Conservation (phyloP, 2,329 filamentous ascomycete species). For the Colletotrichum agaves region DNA sequence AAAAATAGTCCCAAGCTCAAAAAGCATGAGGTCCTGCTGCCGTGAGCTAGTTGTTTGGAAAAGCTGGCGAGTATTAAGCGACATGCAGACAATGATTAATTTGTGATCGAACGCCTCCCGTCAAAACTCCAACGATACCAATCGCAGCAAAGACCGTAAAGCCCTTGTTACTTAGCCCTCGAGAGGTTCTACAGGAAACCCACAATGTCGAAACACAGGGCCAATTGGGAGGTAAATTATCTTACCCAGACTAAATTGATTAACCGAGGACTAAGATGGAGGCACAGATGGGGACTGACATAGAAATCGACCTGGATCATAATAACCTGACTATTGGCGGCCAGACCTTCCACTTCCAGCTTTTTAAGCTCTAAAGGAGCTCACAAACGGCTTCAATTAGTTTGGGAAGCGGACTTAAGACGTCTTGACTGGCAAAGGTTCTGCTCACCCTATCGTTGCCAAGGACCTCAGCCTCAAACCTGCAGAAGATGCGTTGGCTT, state of each 20-base stretch:
- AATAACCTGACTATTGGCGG: conserved; percentile 38
- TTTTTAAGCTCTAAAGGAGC: conserved; percentile 52
- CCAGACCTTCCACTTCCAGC: conserved; percentile 46
- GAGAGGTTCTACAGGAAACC: too few relatives aligned
- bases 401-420: conserved; percentile 46
- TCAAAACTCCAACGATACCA: too few relatives aligned
- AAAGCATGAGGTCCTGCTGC: background rate
- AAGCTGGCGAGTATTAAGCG: too few relatives aligned
- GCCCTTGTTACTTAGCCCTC: too few relatives aligned
- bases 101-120: too few relatives aligned
- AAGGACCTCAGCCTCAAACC: background rate
- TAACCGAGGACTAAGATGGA: conserved; percentile 50
- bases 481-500: conserved; percentile 11
- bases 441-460: background rate
- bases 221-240: too few relatives aligned
- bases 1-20: background rate
- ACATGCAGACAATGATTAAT: too few relatives aligned
- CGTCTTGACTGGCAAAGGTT: conserved; percentile 13
- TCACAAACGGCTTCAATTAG: conserved; percentile 51
- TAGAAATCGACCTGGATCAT: conserved; percentile 49
- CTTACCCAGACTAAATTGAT: too few relatives aligned
- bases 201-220: too few relatives aligned
- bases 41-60: too few relatives aligned
- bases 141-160: too few relatives aligned
- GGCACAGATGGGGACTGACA: conserved; percentile 47